phyloP scores from a whole-genome alignment of 257 asterid species.

The Forsythia viridissima region DNA sequence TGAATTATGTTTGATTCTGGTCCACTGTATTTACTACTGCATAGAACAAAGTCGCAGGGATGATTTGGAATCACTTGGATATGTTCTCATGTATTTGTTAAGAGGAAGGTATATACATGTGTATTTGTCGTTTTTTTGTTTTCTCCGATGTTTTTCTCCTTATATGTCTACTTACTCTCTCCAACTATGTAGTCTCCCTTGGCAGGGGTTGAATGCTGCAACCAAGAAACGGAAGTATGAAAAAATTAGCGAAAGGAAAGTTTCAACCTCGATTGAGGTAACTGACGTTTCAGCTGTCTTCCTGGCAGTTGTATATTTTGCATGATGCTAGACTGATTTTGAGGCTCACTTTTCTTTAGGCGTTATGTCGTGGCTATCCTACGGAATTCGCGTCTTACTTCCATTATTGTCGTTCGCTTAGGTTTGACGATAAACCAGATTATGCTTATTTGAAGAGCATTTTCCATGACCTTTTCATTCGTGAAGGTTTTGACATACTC shows the following conservation, averaged over 20 bases:
- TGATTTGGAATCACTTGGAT: slow-evolving; percentile 40
- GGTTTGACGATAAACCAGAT: slow-evolving; percentile 35
- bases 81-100: slow-evolving; percentile 35
- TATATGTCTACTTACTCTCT: background rate
- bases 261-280: slow-evolving; percentile 47
- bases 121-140: background rate
- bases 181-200: slow-evolving; percentile 39
- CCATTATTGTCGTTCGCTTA: slow-evolving; percentile 34
- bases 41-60: slow-evolving; percentile 41
- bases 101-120: slow-evolving; percentile 32
- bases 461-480: slow-evolving; percentile 25
- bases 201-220: slow-evolving; percentile 50
- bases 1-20: background rate
- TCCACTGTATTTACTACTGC: background rate
- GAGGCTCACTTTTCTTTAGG: slow-evolving; percentile 22
- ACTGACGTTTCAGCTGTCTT: background rate
- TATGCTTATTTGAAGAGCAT: slow-evolving; percentile 31
- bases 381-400: slow-evolving; percentile 38
- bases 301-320: background rate
- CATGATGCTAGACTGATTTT: background rate
- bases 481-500: slow-evolving; percentile 18
- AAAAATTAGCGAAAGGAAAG: slow-evolving; percentile 42
- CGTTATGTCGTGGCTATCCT: slow-evolving; percentile 36
- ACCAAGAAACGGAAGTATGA: slow-evolving; percentile 46
- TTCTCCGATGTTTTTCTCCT: background rate